Evolutionary conservation across 2,329 filamentous ascomycete genomes (phyloP).

Genomic region (Amphichorda felina): DNA sequence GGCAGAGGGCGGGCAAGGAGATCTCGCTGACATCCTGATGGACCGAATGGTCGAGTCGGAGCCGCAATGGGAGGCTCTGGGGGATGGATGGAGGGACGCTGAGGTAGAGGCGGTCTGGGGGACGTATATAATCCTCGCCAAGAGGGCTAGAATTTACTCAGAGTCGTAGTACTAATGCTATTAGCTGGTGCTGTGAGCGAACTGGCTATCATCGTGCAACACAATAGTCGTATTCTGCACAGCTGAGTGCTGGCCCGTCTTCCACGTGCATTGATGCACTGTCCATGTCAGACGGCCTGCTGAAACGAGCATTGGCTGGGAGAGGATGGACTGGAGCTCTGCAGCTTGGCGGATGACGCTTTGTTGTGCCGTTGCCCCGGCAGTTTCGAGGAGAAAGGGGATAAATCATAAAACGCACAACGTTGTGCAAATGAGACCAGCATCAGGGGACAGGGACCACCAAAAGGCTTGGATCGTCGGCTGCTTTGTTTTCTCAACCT

Average conservation of each 20-base stretch:
- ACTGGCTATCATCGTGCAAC: too few species aligned
- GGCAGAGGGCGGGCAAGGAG: conserved; percentile 42
- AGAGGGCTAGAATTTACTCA: conserved; percentile 14
- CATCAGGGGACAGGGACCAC: neutral
- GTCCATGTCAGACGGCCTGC: too few species aligned
- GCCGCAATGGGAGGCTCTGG: conserved; percentile 33
- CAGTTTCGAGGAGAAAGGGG: too few species aligned
- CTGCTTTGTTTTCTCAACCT: conserved; percentile 1
- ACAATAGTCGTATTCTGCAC: too few species aligned
- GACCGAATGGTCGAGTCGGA: conserved; percentile 43
- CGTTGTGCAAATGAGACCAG: neutral
- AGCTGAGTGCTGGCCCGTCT: too few species aligned
- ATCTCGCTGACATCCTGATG: conserved; percentile 51
- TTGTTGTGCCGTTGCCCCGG: too few species aligned
- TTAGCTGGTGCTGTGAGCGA: too few species aligned
- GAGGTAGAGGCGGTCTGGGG: conserved; percentile 50
- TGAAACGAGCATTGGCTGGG: too few species aligned
- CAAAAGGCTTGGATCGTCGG: conserved; percentile 1
- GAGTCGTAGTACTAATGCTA: too few species aligned
- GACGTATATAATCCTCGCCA: conserved; percentile 45
- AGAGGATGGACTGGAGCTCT: too few species aligned
- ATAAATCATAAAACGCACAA: neutral
- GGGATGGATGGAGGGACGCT: conserved; percentile 37
- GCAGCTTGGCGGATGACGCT: too few species aligned
- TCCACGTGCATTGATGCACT: too few species aligned